These are phyloP conservation scores for Carnegiea gigantea DNA, from an alignment of 179 eudicot species.

Conservation along the genomic window DNA sequence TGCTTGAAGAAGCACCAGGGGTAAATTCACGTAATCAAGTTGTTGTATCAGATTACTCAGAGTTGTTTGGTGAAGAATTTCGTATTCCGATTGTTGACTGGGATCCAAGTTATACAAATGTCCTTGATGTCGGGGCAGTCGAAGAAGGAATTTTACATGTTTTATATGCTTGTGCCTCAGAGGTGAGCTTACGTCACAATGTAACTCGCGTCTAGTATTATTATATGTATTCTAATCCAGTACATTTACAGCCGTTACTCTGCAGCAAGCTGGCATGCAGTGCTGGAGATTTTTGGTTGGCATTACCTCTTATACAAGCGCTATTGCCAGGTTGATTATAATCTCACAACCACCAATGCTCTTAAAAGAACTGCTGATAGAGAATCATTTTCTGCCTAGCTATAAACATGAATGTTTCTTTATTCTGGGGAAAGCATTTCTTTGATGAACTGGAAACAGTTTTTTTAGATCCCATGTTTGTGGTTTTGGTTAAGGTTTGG, in stretches of 20 bases:
- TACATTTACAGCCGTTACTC: constrained; percentile 56
- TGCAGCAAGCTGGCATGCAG: constrained; percentile 73
- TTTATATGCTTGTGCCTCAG: constrained; percentile 77
- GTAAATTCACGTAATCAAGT: constrained; percentile 35
- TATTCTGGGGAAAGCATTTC: neutral
- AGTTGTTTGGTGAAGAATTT: constrained; percentile 74
- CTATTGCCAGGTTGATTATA: constrained; percentile 65
- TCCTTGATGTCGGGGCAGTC: constrained; percentile 63
- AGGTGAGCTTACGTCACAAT: constrained; percentile 45
- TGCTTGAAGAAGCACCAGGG: constrained; percentile 42
- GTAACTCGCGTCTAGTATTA: neutral
- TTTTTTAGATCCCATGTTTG: neutral
- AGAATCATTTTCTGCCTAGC: neutral
- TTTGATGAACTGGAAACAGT: neutral
- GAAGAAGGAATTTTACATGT: constrained; percentile 85
- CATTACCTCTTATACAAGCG: constrained; percentile 83
- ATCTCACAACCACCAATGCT: constrained; percentile 10
- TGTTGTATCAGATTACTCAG: constrained; percentile 58
- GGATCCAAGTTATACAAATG: constrained; percentile 53
- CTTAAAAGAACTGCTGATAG: constrained; percentile 1
- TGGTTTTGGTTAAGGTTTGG: neutral
- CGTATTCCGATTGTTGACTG: constrained; percentile 47
- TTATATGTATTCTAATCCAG: constrained; percentile 30
- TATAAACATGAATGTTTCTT: neutral
- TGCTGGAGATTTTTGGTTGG: constrained; percentile 67